Evolutionary conservation across 352 stramenopile genomes (phyloP).

Genomic region (Discostella stelligera): DNA sequence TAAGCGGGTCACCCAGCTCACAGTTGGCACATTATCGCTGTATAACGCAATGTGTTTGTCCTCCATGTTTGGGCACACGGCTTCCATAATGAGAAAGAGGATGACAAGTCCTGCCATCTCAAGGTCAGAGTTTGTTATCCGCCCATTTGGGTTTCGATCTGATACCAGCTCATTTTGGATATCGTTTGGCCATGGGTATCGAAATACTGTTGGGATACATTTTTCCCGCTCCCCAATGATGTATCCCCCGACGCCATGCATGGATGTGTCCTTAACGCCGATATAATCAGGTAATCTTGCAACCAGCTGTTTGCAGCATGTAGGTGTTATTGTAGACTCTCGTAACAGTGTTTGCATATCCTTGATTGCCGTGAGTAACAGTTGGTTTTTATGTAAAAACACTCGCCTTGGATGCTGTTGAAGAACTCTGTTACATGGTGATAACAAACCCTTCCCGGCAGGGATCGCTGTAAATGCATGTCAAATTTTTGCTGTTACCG

Average conservation of each 20-base stretch:
- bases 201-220: slow-evolving; percentile 26
- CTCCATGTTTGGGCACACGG: slow-evolving; percentile 17
- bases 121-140: slow-evolving; percentile 32
- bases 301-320: slow-evolving; percentile 2
- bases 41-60: not conserved
- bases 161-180: slow-evolving; percentile 7
- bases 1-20: no score
- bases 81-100: slow-evolving; percentile 23
- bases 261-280: slow-evolving; percentile 17
- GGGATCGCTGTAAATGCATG: slow-evolving; percentile 10
- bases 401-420: not conserved
- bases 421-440: slow-evolving; percentile 9
- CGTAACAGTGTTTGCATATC: slow-evolving; percentile 7
- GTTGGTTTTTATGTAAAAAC: slow-evolving; percentile 5
- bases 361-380: not conserved
- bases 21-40: no score
- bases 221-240: slow-evolving; percentile 9
- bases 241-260: slow-evolving; percentile 21
- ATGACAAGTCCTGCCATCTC: slow-evolving; percentile 29
- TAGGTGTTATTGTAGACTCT: not conserved
- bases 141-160: not conserved
- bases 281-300: slow-evolving; percentile 12
- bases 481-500: not conserved
- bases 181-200: slow-evolving; percentile 11
- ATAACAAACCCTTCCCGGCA: not conserved